Evolutionary conservation across 2,329 filamentous ascomycete genomes (phyloP).

Genomic region (Fusarium haematococcum): DNA sequence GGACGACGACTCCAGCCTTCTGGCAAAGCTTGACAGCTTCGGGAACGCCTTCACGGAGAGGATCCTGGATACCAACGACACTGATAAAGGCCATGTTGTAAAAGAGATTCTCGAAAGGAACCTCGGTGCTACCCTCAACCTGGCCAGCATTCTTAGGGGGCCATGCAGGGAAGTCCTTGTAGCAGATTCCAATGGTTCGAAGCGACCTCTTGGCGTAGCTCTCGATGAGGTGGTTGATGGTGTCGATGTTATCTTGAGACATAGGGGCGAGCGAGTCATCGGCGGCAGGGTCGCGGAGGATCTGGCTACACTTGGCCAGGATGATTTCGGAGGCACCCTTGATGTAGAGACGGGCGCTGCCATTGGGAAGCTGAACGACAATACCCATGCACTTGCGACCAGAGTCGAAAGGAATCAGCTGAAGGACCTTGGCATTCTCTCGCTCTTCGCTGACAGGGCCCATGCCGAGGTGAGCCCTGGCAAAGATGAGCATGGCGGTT

Average conservation of each 20-base stretch:
- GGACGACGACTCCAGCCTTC: conserved; percentile 80
- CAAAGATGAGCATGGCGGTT: conserved; percentile 78
- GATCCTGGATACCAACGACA: conserved; percentile 85
- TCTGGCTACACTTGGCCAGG: conserved; percentile 65
- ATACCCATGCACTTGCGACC: conserved; percentile 79
- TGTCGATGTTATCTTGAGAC: conserved; percentile 64
- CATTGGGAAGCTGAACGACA: conserved; percentile 63
- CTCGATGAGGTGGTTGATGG: conserved; percentile 76
- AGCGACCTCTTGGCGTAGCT: conserved; percentile 84
- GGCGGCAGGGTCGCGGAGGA: conserved; percentile 61
- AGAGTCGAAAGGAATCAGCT: conserved; percentile 82
- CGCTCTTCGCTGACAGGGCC: conserved; percentile 73
- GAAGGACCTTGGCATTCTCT: conserved; percentile 68
- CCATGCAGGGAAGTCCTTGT: conserved; percentile 87
- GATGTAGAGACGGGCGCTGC: conserved; percentile 67
- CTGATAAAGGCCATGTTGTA: conserved; percentile 75
- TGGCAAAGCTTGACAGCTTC: conserved; percentile 81
- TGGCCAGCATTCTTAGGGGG: conserved; percentile 74
- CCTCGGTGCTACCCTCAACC: conserved; percentile 67
- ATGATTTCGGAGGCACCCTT: conserved; percentile 76
- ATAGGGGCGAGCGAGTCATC: conserved; percentile 58
- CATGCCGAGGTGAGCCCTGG: conserved; percentile 75
- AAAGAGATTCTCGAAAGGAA: conserved; percentile 76
- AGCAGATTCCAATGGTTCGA: conserved; percentile 85
- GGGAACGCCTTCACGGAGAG: conserved; percentile 78